phyloP scores from a whole-genome alignment of 257 asterid genomes.

The Handroanthus guayacan region DNA sequence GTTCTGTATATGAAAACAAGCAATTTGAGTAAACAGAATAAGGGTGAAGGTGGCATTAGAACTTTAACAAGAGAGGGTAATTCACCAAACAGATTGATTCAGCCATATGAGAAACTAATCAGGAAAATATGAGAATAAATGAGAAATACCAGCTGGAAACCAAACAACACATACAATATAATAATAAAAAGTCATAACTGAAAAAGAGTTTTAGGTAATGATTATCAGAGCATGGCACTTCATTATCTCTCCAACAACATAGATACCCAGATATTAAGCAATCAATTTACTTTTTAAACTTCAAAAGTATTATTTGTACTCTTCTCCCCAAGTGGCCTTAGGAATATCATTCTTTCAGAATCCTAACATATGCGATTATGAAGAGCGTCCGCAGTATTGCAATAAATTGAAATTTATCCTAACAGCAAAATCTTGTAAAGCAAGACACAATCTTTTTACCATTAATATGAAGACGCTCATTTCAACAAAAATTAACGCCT shows the following conservation, averaged over 20 bases:
- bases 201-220: neutral
- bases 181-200: too few relatives aligned
- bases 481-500: slow-evolving; percentile 13
- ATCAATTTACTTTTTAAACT: neutral
- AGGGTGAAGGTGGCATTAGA: neutral
- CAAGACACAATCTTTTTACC: slow-evolving; percentile 1
- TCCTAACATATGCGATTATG: neutral
- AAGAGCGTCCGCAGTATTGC: neutral
- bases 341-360: slow-evolving; percentile 2
- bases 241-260: neutral
- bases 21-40: neutral
- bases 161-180: neutral
- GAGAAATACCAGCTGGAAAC: neutral
- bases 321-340: neutral
- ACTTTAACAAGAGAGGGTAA: neutral
- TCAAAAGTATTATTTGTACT: neutral
- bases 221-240: neutral
- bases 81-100: slow-evolving; percentile 2
- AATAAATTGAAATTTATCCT: slow-evolving; percentile 19
- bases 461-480: slow-evolving; percentile 21
- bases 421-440: slow-evolving; percentile 9
- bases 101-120: neutral
- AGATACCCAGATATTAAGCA: neutral
- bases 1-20: neutral
- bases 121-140: neutral